Percentiles rank a stretch among this genome's conserved stretches.
Conservation (phyloP, 345 rosid species). For the Camelina sativa region DNA sequence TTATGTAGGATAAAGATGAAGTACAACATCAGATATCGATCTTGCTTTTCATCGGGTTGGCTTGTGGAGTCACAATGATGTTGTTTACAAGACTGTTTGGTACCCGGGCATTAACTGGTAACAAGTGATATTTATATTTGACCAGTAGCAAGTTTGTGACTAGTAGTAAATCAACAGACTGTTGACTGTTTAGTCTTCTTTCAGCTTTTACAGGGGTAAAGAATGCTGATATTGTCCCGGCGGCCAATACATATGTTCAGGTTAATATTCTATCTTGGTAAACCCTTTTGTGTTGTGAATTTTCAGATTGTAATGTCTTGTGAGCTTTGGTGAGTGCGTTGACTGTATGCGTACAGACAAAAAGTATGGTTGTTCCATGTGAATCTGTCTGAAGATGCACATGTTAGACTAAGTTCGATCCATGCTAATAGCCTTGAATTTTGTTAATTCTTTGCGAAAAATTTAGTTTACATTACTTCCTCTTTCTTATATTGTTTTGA, state of each 20-base stretch:
- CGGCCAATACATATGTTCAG: conserved; percentile 89
- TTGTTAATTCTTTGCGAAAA: neutral
- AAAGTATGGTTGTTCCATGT: conserved; percentile 16
- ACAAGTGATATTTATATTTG: conserved; percentile 17
- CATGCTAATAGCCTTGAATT: conserved; percentile 5
- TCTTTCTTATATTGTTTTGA: conserved; percentile 19
- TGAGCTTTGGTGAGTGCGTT: conserved; percentile 11
- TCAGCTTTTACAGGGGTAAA: conserved; percentile 83
- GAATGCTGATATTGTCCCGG: conserved; percentile 73
- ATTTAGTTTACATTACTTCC: neutral
- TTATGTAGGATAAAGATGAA: conserved; percentile 72
- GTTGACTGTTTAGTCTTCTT: conserved; percentile 31
- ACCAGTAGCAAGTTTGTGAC: conserved; percentile 15
- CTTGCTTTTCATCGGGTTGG: conserved; percentile 74
- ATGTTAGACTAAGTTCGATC: neutral
- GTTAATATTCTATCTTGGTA: conserved; percentile 47
- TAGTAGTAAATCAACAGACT: conserved; percentile 9
- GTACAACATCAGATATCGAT: conserved; percentile 93
- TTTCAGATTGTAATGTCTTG: conserved; percentile 28
- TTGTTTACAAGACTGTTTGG: conserved; percentile 71
- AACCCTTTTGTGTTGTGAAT: neutral
- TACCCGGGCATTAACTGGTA: conserved; percentile 81
- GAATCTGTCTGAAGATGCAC: neutral
- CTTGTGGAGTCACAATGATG: conserved; percentile 76
- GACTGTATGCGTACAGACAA: conserved; percentile 4